phyloP scores from a whole-genome alignment of 805 yeast species.

The Kodamaea leandrae region DNA sequence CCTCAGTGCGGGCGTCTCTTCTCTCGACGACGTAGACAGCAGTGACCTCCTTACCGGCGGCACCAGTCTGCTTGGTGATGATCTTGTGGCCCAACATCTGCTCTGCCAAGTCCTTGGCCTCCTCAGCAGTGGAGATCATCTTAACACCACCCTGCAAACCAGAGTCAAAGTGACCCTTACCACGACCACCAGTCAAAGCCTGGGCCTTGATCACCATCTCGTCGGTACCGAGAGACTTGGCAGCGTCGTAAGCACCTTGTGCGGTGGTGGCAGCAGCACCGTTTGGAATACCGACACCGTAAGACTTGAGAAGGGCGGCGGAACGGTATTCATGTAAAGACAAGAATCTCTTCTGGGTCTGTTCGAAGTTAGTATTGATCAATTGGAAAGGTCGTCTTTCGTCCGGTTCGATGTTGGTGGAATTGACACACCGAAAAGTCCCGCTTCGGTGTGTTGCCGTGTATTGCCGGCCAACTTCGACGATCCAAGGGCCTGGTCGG shows the following conservation, averaged over 20 bases:
- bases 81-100: constrained; percentile 91
- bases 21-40: constrained; percentile 96
- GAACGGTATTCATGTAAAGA: constrained; percentile 96
- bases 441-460: no score
- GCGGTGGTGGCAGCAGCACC: constrained; percentile 92
- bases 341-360: constrained; percentile 57
- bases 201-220: constrained; percentile 96
- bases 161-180: constrained; percentile 95
- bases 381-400: neutral
- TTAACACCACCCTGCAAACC: constrained; percentile 97
- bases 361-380: constrained; percentile 17
- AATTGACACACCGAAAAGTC: no score
- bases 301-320: constrained; percentile 75
- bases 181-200: constrained; percentile 99
- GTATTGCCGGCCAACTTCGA: no score
- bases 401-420: neutral
- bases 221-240: constrained; percentile 69
- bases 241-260: constrained; percentile 81
- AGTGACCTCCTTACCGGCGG: constrained; percentile 94
- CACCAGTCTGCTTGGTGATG: constrained; percentile 97
- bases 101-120: constrained; percentile 80
- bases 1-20: constrained; percentile 90
- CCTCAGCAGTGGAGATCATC: constrained; percentile 78
- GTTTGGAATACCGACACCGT: constrained; percentile 86
- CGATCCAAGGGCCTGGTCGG: no score